Evolutionary conservation across 2,329 filamentous ascomycete genomes (phyloP).

Genomic region (Hypoxylon sp.): DNA sequence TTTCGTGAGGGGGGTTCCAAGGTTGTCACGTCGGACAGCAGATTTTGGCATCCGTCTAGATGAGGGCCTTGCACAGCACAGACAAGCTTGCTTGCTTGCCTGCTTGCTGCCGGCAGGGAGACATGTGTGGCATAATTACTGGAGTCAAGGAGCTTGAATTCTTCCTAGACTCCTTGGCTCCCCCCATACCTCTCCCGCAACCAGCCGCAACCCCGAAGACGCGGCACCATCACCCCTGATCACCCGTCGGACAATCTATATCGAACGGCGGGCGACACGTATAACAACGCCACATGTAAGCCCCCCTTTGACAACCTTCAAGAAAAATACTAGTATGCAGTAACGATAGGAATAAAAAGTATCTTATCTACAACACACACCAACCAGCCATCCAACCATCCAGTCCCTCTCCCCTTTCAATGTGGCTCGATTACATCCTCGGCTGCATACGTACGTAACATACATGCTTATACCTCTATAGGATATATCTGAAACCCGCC

Average conservation of each 20-base stretch:
- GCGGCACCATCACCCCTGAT: not conserved
- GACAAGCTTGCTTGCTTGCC: not conserved
- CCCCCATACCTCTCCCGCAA: no score
- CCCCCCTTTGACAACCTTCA: no score
- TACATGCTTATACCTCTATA: conserved; percentile 31
- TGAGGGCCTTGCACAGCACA: not conserved
- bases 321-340: not conserved
- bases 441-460: not conserved
- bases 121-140: not conserved
- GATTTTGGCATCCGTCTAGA: conserved; percentile 9
- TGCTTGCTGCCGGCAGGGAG: not conserved
- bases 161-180: not conserved
- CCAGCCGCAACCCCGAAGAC: not conserved
- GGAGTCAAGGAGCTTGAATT: not conserved
- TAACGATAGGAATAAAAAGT: not conserved
- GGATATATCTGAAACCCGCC: conserved; percentile 46
- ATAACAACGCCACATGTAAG: conserved; percentile 1
- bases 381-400: not conserved
- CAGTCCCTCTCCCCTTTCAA: not conserved
- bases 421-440: not conserved
- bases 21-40: conserved; percentile 19
- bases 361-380: not conserved
- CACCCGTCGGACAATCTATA: not conserved
- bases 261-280: not conserved
- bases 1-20: not conserved